phyloP scores from a whole-genome alignment of 2,329 filamentous ascomycete genomes.

The Sporothrix sp. region DNA sequence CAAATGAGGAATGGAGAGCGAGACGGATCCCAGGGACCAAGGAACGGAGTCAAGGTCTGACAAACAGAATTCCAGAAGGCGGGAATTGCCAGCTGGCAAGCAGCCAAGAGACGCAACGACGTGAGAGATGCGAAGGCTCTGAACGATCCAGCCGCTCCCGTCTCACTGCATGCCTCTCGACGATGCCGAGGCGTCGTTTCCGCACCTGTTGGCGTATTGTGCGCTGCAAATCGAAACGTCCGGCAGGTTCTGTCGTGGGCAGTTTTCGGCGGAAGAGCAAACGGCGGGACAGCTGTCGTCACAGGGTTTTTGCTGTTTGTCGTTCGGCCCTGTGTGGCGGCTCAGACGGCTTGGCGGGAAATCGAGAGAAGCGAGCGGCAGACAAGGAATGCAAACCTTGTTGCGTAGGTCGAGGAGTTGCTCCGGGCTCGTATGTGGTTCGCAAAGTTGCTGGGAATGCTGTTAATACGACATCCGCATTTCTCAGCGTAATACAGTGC shows the following conservation, averaged over 20 bases:
- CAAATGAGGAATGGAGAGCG: constrained; percentile 2
- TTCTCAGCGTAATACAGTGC: no score
- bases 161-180: constrained; percentile 16
- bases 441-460: neutral
- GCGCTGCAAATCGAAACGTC: neutral
- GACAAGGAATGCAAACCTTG: constrained; percentile 2
- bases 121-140: neutral
- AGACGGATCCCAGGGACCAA: neutral
- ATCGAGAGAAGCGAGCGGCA: neutral
- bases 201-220: no score
- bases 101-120: neutral
- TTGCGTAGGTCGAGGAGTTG: neutral
- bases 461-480: constrained; percentile 12
- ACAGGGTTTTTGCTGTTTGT: neutral
- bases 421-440: neutral
- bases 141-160: constrained; percentile 10
- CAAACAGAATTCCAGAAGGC: no score
- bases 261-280: neutral
- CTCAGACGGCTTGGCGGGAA: constrained; percentile 1
- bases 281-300: neutral
- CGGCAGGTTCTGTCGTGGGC: no score
- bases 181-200: constrained; percentile 9
- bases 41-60: neutral
- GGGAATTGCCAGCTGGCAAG: neutral
- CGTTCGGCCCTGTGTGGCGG: neutral